Base-by-base conservation (phyloP, 2,329 filamentous ascomycete genomes). In the Microdochium trichocladiopsis region DNA sequence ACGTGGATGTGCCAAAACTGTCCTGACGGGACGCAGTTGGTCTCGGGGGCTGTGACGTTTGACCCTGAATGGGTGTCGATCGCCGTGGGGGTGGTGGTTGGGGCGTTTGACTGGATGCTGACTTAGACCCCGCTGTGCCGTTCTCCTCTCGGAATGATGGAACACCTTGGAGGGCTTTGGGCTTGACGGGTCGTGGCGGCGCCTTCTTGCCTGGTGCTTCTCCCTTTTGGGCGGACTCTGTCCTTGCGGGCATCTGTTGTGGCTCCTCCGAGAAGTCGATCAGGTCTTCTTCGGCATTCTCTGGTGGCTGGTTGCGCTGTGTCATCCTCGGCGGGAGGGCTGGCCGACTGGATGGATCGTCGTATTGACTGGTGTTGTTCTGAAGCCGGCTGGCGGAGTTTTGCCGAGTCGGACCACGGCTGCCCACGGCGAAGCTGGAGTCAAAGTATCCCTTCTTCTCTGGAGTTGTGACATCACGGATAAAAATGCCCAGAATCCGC, bases 381-480 rank as follows among this genome's bases (percentile, higher is more conserved):
- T 25, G 51, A 16, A 57, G 31, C 56, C 33, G 43, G 51, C 41
- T 53, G 47, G n/a, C 51, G 41, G 47, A 52, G 9, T 50, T 49
- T 21, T 33, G 51, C 43, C 66, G 63, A n/a, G 66, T 63, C 3
- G 59, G 61, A 31, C 53, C 47, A 58, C 52, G 49, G 49, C 56
- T 57, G 14, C 52, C 52, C 10, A 63, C 51, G 11, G 69, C 65
- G 50, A 73, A 72, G 0, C 70, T 66, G 1, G 83, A 77, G 57
- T 95, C 89, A 63, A 96, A 96, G 66, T 94, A 97, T 0, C 82
- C 82, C 12, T 82, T 76, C 48, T 75, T 76, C 36, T 88, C 80
- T 0, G 87, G 80, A 0, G 90, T 96, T 0, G 94, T 99, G 22
- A 99, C 90, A 68, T 99, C 94, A 52, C 95, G 82, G 57, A 99